phyloP scores from a whole-genome alignment of 2,329 filamentous ascomycete species.

The Didymella segeticola region DNA sequence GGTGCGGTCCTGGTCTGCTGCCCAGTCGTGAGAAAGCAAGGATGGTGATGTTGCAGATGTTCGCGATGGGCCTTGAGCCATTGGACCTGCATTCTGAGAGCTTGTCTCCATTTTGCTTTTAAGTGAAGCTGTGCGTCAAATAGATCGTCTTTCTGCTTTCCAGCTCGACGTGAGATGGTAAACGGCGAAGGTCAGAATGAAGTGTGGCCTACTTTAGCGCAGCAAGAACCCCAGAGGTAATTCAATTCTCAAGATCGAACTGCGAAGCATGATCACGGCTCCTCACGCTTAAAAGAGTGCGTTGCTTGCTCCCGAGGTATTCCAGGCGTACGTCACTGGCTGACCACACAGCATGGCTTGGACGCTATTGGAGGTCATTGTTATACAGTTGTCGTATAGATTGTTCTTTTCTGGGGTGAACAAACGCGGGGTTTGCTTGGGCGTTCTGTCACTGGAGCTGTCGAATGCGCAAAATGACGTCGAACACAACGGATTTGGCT shows the following conservation, averaged over 20 bases:
- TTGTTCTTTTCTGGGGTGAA: slow-evolving; percentile 6
- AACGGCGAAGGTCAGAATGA: neutral
- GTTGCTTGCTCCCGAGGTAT: slow-evolving; percentile 1
- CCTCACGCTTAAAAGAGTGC: slow-evolving; percentile 2
- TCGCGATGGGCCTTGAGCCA: slow-evolving; percentile 20
- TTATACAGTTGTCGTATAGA: neutral
- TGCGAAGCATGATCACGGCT: neutral
- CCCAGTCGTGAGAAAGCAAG: slow-evolving; percentile 31
- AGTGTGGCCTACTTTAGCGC: neutral
- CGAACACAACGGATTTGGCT: neutral
- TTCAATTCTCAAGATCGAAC: too few relatives aligned
- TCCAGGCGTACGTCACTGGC: slow-evolving; percentile 9
- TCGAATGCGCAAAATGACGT: slow-evolving; percentile 12
- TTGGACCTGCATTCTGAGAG: slow-evolving; percentile 19
- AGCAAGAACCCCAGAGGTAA: neutral
- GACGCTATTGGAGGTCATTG: slow-evolving; percentile 5
- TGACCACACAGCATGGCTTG: slow-evolving; percentile 1
- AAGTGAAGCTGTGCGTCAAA: too few relatives aligned
- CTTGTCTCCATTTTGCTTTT: slow-evolving; percentile 1
- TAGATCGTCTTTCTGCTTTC: neutral
- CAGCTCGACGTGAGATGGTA: neutral
- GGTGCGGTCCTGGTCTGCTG: slow-evolving; percentile 16
- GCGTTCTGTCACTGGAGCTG: slow-evolving; percentile 13
- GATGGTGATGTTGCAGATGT: slow-evolving; percentile 5
- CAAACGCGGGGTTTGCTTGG: slow-evolving; percentile 12